Conservation (phyloP, 2,329 filamentous ascomycete species). For the Alternaria viburni region DNA sequence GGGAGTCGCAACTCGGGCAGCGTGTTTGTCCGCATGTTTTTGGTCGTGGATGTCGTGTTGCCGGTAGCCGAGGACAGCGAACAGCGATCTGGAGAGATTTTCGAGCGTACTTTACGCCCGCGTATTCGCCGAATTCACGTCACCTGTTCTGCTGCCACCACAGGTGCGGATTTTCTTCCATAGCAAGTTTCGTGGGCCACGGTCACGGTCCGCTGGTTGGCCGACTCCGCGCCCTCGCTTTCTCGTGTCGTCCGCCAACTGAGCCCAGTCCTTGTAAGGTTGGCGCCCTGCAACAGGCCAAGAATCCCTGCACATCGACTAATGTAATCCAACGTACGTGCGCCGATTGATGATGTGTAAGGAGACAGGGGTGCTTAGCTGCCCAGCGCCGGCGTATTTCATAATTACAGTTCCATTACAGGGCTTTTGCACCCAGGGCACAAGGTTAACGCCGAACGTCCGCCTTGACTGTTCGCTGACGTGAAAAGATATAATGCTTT, state of each 20-base stretch:
- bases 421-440: conserved; percentile 23
- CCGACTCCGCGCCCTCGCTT: conserved; percentile 42
- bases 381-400: conserved; percentile 21
- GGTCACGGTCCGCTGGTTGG: conserved; percentile 36
- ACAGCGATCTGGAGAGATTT: conserved; percentile 15
- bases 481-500: conserved; percentile 49
- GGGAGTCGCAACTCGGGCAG: not conserved
- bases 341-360: conserved; percentile 42
- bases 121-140: conserved; percentile 25
- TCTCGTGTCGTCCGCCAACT: conserved; percentile 35
- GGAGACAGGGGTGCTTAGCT: conserved; percentile 36
- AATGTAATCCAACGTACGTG: conserved; percentile 45
- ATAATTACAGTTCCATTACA: conserved; percentile 43
- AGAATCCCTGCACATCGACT: conserved; percentile 35
- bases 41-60: conserved; percentile 27
- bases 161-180: conserved; percentile 11
- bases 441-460: conserved; percentile 45
- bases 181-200: conserved; percentile 21
- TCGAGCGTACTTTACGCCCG: conserved; percentile 11
- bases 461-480: conserved; percentile 46
- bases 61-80: conserved; percentile 25
- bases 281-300: conserved; percentile 44
- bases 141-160: conserved; percentile 26
- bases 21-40: conserved; percentile 28
- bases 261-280: conserved; percentile 46